Conservation (phyloP, 108 stramenopile genomes). For the Hondaea fermentalgiana region DNA sequence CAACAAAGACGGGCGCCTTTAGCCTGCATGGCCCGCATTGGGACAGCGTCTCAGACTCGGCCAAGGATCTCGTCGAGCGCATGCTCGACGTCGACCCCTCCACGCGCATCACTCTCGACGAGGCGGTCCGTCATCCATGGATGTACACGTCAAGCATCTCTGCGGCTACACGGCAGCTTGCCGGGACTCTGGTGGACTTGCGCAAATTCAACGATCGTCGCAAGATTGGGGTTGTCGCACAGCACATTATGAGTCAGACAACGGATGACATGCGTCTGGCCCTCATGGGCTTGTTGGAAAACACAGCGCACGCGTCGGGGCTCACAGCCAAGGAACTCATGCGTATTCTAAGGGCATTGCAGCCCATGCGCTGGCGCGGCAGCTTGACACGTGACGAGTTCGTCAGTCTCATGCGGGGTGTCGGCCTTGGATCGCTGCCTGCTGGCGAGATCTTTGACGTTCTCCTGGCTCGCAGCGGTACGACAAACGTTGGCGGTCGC, state of each 20-base stretch:
- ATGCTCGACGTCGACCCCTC: not conserved
- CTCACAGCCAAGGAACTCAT: not conserved
- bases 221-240: not conserved
- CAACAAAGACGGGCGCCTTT: not conserved
- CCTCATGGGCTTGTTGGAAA: not conserved
- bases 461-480: not conserved
- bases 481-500: no score
- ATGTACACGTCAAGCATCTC: not conserved
- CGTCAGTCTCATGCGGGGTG: not conserved
- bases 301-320: not conserved
- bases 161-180: not conserved
- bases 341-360: not conserved
- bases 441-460: not conserved
- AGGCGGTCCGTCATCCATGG: not conserved
- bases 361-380: not conserved
- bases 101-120: not conserved
- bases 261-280: not conserved
- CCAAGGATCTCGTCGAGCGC: not conserved
- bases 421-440: not conserved
- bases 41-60: not conserved
- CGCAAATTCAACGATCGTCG: not conserved
- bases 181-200: not conserved
- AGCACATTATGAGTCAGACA: not conserved
- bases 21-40: not conserved
- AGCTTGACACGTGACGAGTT: not conserved